Percentiles rank a stretch among this genome's conserved stretches.
Conservation (phyloP, 306 rosid species). For the Vigna mungo region DNA sequence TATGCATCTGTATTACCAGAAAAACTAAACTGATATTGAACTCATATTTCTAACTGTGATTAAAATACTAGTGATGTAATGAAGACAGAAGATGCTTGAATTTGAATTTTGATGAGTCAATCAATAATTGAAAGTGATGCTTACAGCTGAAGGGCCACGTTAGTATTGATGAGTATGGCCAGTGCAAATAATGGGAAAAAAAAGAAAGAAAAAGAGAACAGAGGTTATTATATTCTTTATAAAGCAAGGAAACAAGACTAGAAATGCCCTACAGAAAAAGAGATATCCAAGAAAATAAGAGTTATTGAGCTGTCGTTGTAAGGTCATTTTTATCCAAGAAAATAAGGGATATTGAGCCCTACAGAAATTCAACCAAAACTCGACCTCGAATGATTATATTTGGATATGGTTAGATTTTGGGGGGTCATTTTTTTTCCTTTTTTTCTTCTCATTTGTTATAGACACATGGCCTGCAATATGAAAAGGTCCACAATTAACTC, state of each 20-base stretch:
- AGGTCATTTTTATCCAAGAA: too few relatives aligned
- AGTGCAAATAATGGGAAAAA: constrained; percentile 36
- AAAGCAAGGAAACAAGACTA: constrained; percentile 52
- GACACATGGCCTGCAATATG: constrained; percentile 46
- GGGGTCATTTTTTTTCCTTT: constrained; percentile 46
- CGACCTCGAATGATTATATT: constrained; percentile 54
- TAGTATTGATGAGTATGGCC: constrained; percentile 35
- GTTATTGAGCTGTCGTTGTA: too few relatives aligned
- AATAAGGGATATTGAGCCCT: too few relatives aligned
- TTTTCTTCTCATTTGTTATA: constrained; percentile 33
- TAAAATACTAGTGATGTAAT: too few relatives aligned
- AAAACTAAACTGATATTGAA: not conserved
- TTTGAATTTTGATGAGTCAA: constrained; percentile 43
- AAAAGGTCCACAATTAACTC: constrained; percentile 43
- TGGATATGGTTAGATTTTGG: constrained; percentile 74
- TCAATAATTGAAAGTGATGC: constrained; percentile 42
- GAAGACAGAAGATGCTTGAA: not conserved
- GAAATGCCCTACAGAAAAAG: constrained; percentile 45
- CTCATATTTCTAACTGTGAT: not conserved
- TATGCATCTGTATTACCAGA: not conserved
- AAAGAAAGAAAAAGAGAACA: constrained; percentile 40
- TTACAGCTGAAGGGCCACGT: constrained; percentile 42
- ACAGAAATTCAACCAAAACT: constrained; percentile 48
- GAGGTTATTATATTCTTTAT: constrained; percentile 32
- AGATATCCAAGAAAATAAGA: constrained; percentile 43